Evolutionary conservation across 2,329 filamentous ascomycete genomes (phyloP).

Genomic region (Mariannaea elegans): DNA sequence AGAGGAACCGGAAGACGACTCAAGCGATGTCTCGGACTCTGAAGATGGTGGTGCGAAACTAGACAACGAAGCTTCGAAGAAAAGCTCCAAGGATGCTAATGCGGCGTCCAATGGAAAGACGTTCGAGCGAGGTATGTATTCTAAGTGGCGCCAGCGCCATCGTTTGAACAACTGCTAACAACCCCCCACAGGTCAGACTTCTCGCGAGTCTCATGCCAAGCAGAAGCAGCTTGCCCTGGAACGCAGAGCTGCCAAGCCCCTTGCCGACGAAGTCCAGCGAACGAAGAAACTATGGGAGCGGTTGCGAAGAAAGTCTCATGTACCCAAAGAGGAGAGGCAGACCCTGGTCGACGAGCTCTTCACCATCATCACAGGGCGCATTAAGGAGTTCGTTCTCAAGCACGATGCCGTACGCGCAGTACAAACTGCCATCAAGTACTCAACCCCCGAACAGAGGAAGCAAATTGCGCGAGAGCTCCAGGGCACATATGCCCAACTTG

Average conservation of each 20-base stretch:
- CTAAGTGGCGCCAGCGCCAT: no score
- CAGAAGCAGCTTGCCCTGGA: conserved; percentile 90
- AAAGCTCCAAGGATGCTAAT: conserved; percentile 44
- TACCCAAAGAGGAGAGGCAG: conserved; percentile 88
- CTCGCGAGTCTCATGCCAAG: conserved; percentile 89
- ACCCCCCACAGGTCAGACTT: conserved; percentile 64
- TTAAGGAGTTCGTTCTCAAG: conserved; percentile 97
- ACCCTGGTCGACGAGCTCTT: conserved; percentile 90
- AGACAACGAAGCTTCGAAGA: conserved; percentile 50
- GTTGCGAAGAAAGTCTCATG: conserved; percentile 90
- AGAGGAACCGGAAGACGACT: conserved; percentile 52
- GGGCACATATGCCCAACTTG: conserved; percentile 83
- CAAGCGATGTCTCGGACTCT: conserved; percentile 57
- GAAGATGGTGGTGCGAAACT: conserved; percentile 64
- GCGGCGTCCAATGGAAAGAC: conserved; percentile 47
- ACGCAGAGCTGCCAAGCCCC: conserved; percentile 90
- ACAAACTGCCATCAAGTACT: conserved; percentile 97
- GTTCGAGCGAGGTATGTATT: conserved; percentile 54
- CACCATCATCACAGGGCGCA: conserved; percentile 86
- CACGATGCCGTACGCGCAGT: conserved; percentile 97
- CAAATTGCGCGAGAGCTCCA: conserved; percentile 88
- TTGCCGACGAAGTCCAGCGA: conserved; percentile 86
- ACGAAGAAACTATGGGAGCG: conserved; percentile 98
- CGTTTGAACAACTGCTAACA: no score
- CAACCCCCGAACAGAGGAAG: conserved; percentile 82